These are phyloP conservation scores for Colletotrichum sp. DNA, from an alignment of 2,329 filamentous ascomycete species.

Conservation along the genomic window DNA sequence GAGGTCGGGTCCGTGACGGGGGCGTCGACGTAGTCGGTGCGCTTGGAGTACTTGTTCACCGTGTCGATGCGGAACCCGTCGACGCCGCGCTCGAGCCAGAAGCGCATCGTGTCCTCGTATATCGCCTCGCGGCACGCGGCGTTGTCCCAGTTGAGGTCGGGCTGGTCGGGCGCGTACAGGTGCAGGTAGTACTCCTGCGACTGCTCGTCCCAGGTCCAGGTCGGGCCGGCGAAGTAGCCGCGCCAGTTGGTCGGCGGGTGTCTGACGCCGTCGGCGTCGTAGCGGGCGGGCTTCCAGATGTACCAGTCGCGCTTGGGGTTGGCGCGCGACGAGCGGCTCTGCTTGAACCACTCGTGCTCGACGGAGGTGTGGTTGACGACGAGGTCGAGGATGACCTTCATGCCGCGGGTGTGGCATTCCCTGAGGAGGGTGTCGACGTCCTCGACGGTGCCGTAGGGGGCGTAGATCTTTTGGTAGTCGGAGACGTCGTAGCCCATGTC, in stretches of 20 bases:
- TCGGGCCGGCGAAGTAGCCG: constrained; percentile 50
- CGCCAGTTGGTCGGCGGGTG: constrained; percentile 66
- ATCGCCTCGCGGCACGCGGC: constrained; percentile 69
- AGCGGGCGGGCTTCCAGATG: constrained; percentile 66
- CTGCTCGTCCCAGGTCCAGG: constrained; percentile 58
- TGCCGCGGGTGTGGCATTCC: constrained; percentile 61
- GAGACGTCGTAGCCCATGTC: constrained; percentile 80
- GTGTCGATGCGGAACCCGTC: constrained; percentile 72
- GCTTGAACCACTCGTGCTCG: constrained; percentile 64
- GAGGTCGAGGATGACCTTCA: constrained; percentile 74
- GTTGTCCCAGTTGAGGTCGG: constrained; percentile 81
- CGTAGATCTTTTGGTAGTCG: constrained; percentile 71
- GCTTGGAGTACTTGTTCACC: constrained; percentile 71
- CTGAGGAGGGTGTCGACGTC: constrained; percentile 70
- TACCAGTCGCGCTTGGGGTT: constrained; percentile 67
- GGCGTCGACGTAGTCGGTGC: constrained; percentile 60
- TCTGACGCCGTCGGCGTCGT: constrained; percentile 56
- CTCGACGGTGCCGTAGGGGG: constrained; percentile 68
- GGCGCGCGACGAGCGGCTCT: constrained; percentile 54
- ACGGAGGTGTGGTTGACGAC: constrained; percentile 73
- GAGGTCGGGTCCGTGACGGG: constrained; percentile 44
- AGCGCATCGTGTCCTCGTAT: constrained; percentile 69
- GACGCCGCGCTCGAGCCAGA: constrained; percentile 75
- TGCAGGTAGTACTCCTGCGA: constrained; percentile 61
- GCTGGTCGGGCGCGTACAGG: constrained; percentile 73